These are phyloP conservation scores for Colletotrichum eleusines DNA, from an alignment of 2,329 filamentous ascomycete species.

Conservation along the genomic window DNA sequence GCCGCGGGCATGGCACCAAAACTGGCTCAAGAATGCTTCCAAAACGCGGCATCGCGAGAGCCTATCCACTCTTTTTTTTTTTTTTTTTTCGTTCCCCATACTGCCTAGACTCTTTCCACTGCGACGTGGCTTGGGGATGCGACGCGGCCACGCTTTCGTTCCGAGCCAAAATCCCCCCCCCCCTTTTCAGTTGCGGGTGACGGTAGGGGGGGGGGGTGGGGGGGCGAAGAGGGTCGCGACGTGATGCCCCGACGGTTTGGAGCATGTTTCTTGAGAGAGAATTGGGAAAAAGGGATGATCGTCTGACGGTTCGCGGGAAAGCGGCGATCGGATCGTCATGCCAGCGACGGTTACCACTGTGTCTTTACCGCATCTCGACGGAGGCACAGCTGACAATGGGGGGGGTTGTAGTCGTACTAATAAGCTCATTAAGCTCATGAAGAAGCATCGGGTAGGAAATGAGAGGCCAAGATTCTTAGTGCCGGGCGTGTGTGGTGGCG, in stretches of 20 bases:
- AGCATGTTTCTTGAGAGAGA: slow-evolving; percentile 1
- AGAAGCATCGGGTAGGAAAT: neutral
- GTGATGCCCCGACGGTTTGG: neutral
- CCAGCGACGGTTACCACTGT: neutral
- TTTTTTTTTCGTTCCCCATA: too few species aligned
- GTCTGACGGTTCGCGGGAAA: neutral
- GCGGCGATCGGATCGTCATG: neutral
- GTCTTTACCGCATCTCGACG: neutral
- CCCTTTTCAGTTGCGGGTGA: neutral
- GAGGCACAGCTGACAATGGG: neutral
- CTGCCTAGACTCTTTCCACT: slow-evolving; percentile 5
- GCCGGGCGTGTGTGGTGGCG: neutral
- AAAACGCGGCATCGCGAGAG: slow-evolving; percentile 22
- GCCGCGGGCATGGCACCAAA: too few species aligned
- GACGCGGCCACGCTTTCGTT: slow-evolving; percentile 16
- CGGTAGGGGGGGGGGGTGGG: neutral
- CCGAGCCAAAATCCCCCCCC: neutral
- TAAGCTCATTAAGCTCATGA: slow-evolving; percentile 36
- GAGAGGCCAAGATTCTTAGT: slow-evolving; percentile 10
- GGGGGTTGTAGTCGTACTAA: slow-evolving; percentile 30
- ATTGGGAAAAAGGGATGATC: neutral
- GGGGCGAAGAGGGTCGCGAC: neutral
- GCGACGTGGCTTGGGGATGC: slow-evolving; percentile 5
- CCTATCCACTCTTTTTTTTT: slow-evolving; percentile 1
- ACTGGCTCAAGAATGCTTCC: slow-evolving; percentile 3